Evolutionary conservation across 1,284 basidiomycete genomes (phyloP), one percentile per base, ranked within the genome.

Genomic region (Anthracocystis setariae): DNA sequence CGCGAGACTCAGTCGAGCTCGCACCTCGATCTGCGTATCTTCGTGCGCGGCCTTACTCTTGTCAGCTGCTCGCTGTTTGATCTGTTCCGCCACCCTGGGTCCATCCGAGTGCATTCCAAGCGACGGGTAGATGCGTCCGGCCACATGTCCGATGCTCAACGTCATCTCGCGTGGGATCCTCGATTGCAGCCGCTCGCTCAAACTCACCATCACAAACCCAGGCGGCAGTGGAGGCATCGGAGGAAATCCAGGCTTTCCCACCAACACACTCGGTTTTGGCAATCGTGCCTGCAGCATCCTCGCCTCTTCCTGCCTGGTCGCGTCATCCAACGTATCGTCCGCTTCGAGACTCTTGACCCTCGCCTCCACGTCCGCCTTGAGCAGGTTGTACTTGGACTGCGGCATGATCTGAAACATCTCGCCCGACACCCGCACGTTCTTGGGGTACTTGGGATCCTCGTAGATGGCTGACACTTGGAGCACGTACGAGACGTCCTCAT

Each of bases 61-160:
- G 25, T 68, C 64, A 10, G 5, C 42, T 0, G 64, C 64, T 10
- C 29, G 23, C 25, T 46, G 52, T 43, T 47, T 43, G 47, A 67
- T 54, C 53, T 73, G 64, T 27, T 68, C 61, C 4, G 57, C 60
- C 20, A 73, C 70, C 5, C 70, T 55, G 1, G 70, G 70, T 5
- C 56, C 64, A 48, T 73, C 70, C 45, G 70, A 67, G n/a, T 57
- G 60, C 61, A 48, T 57, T 3, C 70, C 64, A 1, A 65, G 40
- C 53, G 70, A 73, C 7, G 70, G 56, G 21, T 73, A 73, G 40
- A 73, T 56, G 13, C 70, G 32, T 15, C 70, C 70, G 3, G 70
- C 70, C 3, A 73, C 32, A 24, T 63, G 55, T 0, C 50, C 50
- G 35, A 73, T 50, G 40, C 27, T 53, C 9, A 73, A 40, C 47